phyloP scores from a whole-genome alignment of 306 rosid species.

The Notholithocarpus densiflorus region DNA sequence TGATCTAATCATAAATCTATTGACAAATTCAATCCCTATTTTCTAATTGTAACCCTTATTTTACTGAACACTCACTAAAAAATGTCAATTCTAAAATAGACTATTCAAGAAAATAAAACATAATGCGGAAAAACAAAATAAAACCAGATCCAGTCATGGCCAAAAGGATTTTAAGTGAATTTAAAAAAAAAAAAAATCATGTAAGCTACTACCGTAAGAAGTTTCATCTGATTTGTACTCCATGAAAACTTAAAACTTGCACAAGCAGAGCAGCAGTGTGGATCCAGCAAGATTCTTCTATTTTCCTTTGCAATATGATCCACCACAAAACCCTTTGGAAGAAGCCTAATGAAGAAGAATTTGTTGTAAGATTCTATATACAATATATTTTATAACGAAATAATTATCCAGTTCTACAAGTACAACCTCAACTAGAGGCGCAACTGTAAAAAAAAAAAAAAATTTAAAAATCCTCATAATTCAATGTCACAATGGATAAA shows the following conservation, averaged over 20 bases:
- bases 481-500: not conserved
- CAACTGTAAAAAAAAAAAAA: too few species aligned
- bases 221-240: slow-evolving; percentile 38
- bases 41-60: slow-evolving; percentile 1
- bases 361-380: not conserved
- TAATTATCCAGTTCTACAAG: not conserved
- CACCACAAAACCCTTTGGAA: not conserved
- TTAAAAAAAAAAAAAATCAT: not conserved
- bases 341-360: too few species aligned
- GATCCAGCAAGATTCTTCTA: not conserved
- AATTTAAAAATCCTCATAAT: not conserved
- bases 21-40: not conserved
- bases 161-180: not conserved
- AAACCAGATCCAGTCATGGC: not conserved
- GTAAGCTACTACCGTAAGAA: slow-evolving; percentile 37
- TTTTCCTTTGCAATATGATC: not conserved
- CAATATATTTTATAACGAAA: not conserved
- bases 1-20: not conserved
- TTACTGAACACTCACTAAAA: not conserved
- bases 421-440: not conserved
- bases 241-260: slow-evolving; percentile 31
- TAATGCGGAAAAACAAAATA: not conserved
- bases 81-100: not conserved
- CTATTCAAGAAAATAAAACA: not conserved
- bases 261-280: not conserved